Percentiles rank a stretch among this genome's conserved stretches.
Conservation (phyloP, 495 filamentous ascomycete genomes). For the Penicillium chermesinum region DNA sequence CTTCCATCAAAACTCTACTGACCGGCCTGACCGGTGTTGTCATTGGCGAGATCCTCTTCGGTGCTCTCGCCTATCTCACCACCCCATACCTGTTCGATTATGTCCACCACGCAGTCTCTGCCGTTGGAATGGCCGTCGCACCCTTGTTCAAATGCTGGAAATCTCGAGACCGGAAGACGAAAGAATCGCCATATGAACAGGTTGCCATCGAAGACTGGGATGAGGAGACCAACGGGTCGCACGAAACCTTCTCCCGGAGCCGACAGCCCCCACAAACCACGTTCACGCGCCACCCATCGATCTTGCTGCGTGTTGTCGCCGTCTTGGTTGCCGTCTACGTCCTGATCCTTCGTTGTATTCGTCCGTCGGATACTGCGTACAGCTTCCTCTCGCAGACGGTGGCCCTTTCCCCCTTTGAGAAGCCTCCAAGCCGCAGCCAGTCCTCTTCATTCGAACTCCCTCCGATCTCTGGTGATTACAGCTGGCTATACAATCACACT, state of each 20-base stretch:
- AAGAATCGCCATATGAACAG: constrained; percentile 8
- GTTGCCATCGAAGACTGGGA: constrained; percentile 19
- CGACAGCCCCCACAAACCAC: constrained; percentile 1
- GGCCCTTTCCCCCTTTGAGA: constrained; percentile 16
- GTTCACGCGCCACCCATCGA: not conserved
- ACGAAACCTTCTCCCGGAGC: not conserved
- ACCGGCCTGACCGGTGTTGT: constrained; percentile 20
- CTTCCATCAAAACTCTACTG: constrained; percentile 21
- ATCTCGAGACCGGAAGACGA: not conserved
- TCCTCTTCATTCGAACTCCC: constrained; percentile 11
- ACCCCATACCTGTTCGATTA: constrained; percentile 16
- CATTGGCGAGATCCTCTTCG: constrained; percentile 18
- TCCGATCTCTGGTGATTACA: constrained; percentile 14
- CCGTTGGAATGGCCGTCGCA: not conserved
- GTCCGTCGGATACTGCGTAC: constrained; percentile 15
- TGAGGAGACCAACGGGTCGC: constrained; percentile 6
- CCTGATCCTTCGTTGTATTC: constrained; percentile 10
- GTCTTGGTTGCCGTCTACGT: not conserved
- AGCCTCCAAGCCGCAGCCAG: constrained; percentile 1
- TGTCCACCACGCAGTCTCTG: not conserved
- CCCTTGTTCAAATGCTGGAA: constrained; percentile 4
- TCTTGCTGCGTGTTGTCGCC: constrained; percentile 8
- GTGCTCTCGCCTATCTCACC: constrained; percentile 12
- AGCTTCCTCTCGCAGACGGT: constrained; percentile 19
- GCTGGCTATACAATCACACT: constrained; percentile 22